Conservation (phyloP, 2,329 filamentous ascomycete species). For the Chrysosporium queenslandicum region DNA sequence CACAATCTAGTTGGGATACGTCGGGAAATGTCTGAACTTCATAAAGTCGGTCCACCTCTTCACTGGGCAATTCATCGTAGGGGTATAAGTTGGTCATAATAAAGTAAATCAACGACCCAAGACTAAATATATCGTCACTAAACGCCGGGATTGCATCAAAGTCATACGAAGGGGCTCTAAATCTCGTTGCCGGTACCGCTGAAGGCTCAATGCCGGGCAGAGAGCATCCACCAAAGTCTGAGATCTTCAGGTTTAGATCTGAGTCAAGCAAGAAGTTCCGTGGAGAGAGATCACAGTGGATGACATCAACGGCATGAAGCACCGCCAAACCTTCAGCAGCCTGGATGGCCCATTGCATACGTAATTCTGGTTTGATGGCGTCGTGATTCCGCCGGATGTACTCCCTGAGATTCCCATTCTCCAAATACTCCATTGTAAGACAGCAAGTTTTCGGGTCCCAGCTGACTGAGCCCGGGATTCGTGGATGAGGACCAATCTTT, state of each 20-base stretch:
- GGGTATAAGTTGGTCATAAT: conserved; percentile 17
- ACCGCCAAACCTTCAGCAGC: conserved; percentile 27
- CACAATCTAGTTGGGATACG: conserved; percentile 15
- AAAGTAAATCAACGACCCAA: conserved; percentile 20
- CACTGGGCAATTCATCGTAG: conserved; percentile 19
- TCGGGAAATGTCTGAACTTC: conserved; percentile 16
- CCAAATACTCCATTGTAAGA: conserved; percentile 17
- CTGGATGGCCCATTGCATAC: conserved; percentile 26
- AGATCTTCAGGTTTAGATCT: conserved; percentile 29
- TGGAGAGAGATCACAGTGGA: conserved; percentile 35
- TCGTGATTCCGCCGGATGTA: background rate
- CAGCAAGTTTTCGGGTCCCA: conserved; percentile 17
- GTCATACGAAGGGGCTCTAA: conserved; percentile 16
- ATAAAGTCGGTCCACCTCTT: conserved; percentile 17
- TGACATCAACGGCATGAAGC: conserved; percentile 30
- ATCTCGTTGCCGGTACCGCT: conserved; percentile 7
- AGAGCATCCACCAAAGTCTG: conserved; percentile 31
- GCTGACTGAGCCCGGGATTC: conserved; percentile 15
- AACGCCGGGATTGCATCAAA: conserved; percentile 17
- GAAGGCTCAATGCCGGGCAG: conserved; percentile 21
- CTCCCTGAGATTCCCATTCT: conserved; percentile 10
- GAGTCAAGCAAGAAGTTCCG: conserved; percentile 33
- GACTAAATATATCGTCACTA: conserved; percentile 18
- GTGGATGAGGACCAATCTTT: conserved; percentile 18
- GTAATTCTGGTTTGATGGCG: background rate